Conservation (phyloP, 108 stramenopile genomes). For the Bacterosira constricta region DNA sequence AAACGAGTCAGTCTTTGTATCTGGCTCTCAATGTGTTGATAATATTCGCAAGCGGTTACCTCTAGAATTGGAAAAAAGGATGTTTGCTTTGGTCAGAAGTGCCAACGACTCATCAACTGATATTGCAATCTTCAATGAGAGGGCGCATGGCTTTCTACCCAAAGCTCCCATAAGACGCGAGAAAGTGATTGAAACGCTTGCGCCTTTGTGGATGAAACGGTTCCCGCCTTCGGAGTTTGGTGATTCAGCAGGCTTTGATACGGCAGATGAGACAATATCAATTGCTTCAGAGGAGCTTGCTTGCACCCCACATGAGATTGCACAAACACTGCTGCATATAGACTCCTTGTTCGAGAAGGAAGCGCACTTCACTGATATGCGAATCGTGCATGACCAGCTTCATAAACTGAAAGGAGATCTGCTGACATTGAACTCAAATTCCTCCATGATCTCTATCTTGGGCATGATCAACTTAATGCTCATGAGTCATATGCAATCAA, state of each 20-base stretch:
- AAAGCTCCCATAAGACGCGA: constrained; percentile 27
- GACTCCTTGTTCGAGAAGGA: constrained; percentile 4
- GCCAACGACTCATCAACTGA: constrained; percentile 56
- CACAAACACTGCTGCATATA: constrained; percentile 7
- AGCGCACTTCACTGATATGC: neutral
- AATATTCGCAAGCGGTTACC: constrained; percentile 12
- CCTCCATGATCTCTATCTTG: constrained; percentile 5
- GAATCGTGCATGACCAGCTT: constrained; percentile 11
- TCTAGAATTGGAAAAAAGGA: constrained; percentile 23
- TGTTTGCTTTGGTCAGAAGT: constrained; percentile 49
- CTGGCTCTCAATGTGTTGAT: constrained; percentile 50
- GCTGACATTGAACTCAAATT: constrained; percentile 12
- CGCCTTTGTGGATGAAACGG: constrained; percentile 33
- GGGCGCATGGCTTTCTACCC: constrained; percentile 50
- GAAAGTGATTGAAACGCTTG: constrained; percentile 36
- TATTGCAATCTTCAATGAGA: constrained; percentile 34
- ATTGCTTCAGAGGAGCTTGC: constrained; percentile 1
- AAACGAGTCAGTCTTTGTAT: constrained; percentile 17
- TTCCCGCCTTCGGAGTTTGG: constrained; percentile 19
- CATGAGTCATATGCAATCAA: no score
- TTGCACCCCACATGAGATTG: constrained; percentile 6
- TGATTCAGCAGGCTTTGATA: neutral
- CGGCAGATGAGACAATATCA: neutral
- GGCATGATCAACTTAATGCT: constrained; percentile 21
- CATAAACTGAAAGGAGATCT: constrained; percentile 29